Conservation (phyloP, 2,329 filamentous ascomycete species). For the Pseudogymnoascus sp. region DNA sequence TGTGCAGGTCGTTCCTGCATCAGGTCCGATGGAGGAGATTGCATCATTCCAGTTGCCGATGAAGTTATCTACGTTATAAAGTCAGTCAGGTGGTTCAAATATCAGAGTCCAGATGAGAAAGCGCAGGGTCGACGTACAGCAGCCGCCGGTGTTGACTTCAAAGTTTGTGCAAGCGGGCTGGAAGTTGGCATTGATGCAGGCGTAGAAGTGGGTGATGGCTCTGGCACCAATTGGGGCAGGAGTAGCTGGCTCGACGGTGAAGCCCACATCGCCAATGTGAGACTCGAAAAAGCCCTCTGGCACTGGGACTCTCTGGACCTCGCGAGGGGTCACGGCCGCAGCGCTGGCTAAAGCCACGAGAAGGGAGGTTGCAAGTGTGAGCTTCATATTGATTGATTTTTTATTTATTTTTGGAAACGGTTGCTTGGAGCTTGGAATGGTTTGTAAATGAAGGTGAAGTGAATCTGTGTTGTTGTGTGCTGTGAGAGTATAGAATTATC, state of each 20-base stretch:
- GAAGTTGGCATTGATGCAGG: background rate
- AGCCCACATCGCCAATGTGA: background rate
- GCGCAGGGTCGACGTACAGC: background rate
- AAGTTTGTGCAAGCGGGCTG: background rate
- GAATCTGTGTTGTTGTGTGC: background rate
- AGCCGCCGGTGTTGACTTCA: background rate
- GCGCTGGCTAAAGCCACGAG: background rate
- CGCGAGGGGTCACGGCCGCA: background rate
- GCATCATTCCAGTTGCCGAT: background rate
- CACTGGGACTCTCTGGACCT: background rate
- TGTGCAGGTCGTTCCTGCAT: background rate
- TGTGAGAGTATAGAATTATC: background rate
- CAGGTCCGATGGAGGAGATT: background rate
- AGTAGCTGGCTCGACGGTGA: background rate
- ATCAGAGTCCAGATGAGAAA: background rate
- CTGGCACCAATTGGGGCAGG: background rate
- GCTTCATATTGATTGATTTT: background rate
- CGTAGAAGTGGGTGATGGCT: background rate
- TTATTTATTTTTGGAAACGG: background rate
- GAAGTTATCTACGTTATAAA: background rate
- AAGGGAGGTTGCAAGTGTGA: background rate
- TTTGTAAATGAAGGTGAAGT: background rate
- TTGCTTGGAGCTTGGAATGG: background rate
- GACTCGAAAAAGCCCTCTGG: background rate
- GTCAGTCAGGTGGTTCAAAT: background rate